Conservation (phyloP, 2,329 filamentous ascomycete genomes). For the Ophiobolus disseminans region DNA sequence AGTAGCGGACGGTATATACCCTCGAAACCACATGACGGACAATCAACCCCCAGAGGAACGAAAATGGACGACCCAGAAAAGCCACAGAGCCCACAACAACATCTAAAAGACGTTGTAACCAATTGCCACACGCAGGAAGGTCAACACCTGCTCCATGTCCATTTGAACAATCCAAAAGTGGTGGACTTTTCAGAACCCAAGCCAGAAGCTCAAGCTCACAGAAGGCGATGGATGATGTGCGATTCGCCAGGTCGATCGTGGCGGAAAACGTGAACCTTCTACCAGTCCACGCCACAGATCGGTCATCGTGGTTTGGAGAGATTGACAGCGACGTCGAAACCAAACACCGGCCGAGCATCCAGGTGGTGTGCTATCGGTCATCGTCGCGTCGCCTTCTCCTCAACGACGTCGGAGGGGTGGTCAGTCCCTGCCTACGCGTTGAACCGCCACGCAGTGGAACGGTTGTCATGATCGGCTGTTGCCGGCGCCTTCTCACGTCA, state of each 20-base stretch:
- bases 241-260: conserved; percentile 2
- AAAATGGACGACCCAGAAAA: conserved; percentile 5
- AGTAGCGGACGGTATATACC: conserved; percentile 9
- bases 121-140: conserved; percentile 21
- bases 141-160: conserved; percentile 22
- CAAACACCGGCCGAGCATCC: not conserved
- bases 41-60: conserved; percentile 6
- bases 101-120: conserved; percentile 10
- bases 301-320: not conserved
- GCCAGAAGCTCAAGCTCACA: conserved; percentile 2
- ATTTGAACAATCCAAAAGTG: not conserved
- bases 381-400: conserved; percentile 3
- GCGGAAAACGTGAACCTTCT: not conserved
- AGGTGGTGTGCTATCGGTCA: not conserved
- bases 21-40: conserved; percentile 19
- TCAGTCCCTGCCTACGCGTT: not conserved
- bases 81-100: conserved; percentile 8
- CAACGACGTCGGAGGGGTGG: not conserved
- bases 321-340: not conserved
- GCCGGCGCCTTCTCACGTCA: not conserved
- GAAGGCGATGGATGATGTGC: conserved; percentile 10
- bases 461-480: not conserved
- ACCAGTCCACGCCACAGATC: too few relatives aligned
- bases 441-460: not conserved
- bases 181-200: not conserved